phyloP scores from a whole-genome alignment of 2,329 filamentous ascomycete genomes.

The Metarhizium robertsii region DNA sequence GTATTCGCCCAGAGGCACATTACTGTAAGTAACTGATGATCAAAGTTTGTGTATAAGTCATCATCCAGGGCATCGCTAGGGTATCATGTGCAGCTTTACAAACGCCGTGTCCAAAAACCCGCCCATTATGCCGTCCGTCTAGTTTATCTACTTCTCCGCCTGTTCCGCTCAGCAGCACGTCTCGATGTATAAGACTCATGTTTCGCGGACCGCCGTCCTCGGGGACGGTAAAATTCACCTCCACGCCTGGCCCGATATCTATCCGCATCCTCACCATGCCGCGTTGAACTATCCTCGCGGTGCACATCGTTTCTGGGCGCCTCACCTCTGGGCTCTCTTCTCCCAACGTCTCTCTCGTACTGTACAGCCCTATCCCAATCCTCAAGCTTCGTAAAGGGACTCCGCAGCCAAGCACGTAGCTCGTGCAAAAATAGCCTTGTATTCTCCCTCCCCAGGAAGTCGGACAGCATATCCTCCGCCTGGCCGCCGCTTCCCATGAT shows the following conservation, averaged over 20 bases:
- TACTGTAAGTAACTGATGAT: background rate
- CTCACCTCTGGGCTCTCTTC: background rate
- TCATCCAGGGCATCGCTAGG: background rate
- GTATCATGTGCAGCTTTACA: slow-evolving; percentile 1
- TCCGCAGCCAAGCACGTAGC: slow-evolving; percentile 70
- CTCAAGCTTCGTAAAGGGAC: slow-evolving; percentile 60
- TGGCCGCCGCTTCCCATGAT: slow-evolving; percentile 69
- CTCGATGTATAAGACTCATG: background rate
- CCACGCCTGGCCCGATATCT: slow-evolving; percentile 4
- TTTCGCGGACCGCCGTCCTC: background rate
- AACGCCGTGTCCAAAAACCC: background rate
- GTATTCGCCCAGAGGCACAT: background rate
- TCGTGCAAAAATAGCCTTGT: slow-evolving; percentile 77
- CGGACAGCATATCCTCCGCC: slow-evolving; percentile 68
- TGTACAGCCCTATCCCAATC: slow-evolving; percentile 78
- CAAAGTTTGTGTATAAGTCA: background rate
- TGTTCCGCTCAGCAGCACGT: background rate
- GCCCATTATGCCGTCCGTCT: background rate
- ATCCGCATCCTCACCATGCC: background rate
- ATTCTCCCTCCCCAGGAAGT: slow-evolving; percentile 68
- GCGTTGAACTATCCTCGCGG: background rate
- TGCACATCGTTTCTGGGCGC: background rate
- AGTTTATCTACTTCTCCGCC: slow-evolving; percentile 1
- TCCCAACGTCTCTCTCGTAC: slow-evolving; percentile 34
- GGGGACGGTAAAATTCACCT: slow-evolving; percentile 19